A percentile compares a stretch with the other conserved stretches of the same genome.
phyloP scores from a whole-genome alignment of 768 basidiomycete species.

The Neoboletus subvelutipes region DNA sequence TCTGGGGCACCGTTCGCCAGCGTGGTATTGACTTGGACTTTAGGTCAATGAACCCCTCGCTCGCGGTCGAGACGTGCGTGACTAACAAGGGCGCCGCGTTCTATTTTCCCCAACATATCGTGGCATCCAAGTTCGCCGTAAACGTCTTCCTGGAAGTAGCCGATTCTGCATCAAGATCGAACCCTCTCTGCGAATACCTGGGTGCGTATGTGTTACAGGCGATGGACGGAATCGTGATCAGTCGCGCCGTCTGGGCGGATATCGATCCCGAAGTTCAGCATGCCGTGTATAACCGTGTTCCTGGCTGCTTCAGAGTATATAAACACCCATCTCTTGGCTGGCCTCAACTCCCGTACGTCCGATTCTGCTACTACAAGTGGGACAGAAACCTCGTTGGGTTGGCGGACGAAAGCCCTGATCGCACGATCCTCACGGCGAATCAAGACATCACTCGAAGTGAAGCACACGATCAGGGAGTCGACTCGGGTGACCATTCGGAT shows the following conservation, averaged over 20 bases:
- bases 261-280: slow-evolving; percentile 7
- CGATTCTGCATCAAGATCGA: background rate
- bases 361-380: slow-evolving; percentile 21
- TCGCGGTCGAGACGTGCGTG: background rate
- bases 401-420: background rate
- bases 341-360: slow-evolving; percentile 12
- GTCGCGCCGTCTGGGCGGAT: background rate
- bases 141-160: slow-evolving; percentile 25
- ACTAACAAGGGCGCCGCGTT: background rate
- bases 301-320: background rate
- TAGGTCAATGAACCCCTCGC: slow-evolving; percentile 1
- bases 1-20: slow-evolving; percentile 14
- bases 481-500: background rate
- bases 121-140: slow-evolving; percentile 22
- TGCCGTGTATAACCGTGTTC: slow-evolving; percentile 2
- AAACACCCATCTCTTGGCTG: background rate
- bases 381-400: slow-evolving; percentile 18
- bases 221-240: background rate
- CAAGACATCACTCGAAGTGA: background rate
- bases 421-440: background rate
- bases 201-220: slow-evolving; percentile 24
- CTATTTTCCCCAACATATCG: slow-evolving; percentile 18
- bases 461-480: background rate
- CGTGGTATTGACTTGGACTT: slow-evolving; percentile 15
- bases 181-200: slow-evolving; percentile 19